Conservation (phyloP, 1,284 basidiomycete genomes). For the Pseudozyma pruni region DNA sequence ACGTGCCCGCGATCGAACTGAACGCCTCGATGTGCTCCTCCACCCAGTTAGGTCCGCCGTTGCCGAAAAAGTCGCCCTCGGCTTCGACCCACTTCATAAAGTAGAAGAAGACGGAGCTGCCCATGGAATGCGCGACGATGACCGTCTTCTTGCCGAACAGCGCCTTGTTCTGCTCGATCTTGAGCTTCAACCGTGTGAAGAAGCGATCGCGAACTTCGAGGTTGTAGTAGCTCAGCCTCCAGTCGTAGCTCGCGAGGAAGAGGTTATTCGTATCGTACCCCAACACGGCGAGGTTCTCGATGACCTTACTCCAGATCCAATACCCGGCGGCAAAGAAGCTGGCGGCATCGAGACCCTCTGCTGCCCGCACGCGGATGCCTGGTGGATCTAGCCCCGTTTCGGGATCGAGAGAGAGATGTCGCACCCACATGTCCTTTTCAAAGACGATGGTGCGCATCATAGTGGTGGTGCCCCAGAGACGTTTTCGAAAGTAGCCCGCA, state of each 20-base stretch:
- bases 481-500: slow-evolving; percentile 59
- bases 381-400: slow-evolving; percentile 88
- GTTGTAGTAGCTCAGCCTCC: slow-evolving; percentile 86
- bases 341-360: slow-evolving; percentile 80
- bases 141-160: slow-evolving; percentile 85
- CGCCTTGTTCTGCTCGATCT: slow-evolving; percentile 82
- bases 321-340: slow-evolving; percentile 86
- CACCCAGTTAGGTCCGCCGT: slow-evolving; percentile 89
- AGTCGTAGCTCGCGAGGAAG: slow-evolving; percentile 66
- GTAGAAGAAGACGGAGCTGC: slow-evolving; percentile 64
- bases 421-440: slow-evolving; percentile 87
- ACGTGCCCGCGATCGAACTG: slow-evolving; percentile 82
- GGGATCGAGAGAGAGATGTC: slow-evolving; percentile 88
- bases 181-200: slow-evolving; percentile 85
- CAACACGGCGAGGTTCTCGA: slow-evolving; percentile 83
- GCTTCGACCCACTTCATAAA: slow-evolving; percentile 92
- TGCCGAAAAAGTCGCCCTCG: slow-evolving; percentile 76
- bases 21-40: slow-evolving; percentile 74
- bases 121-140: slow-evolving; percentile 79
- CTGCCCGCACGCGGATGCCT: slow-evolving; percentile 88
- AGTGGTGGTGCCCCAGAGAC: slow-evolving; percentile 69
- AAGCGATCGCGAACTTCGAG: slow-evolving; percentile 88
- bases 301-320: slow-evolving; percentile 84
- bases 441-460: slow-evolving; percentile 89
- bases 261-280: slow-evolving; percentile 66